Evolutionary conservation across 129 eudicot species (phyloP), one percentile per base, ranked within the genome.

Genomic region (Flaveria ramosissima): DNA sequence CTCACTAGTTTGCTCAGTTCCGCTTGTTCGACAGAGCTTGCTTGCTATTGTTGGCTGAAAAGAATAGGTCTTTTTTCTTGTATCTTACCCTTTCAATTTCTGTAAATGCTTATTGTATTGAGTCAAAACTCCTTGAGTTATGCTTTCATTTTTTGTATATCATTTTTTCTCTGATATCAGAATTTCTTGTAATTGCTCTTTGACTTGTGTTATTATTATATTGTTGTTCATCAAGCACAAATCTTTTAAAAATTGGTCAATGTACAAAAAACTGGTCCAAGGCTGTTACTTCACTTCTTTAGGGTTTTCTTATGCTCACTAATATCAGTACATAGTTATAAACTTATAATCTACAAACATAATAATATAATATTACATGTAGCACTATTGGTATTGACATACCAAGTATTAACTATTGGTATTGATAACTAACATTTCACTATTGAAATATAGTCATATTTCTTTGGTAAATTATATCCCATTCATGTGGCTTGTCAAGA

Each of bases 11-110:
- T 95, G 99, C 83, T 95, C 99, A 6, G 80, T 95, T 72, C 99
- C 99, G 8, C 85, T 75, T 48, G 94, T 95, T 63, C 85, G 97
- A 80, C 96, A 95, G 75, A 95, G 99, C 86, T 85, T 95, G 86
- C 91, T 95, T 23, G 94, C 99, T 17, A 81, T 95, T 19, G 80
- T 91, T 77, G 99, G 99, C 82, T 95, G 87, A 84, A 81, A 79
- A 24, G 59, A 26, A 23, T 59, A 32, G 11, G 68, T 10, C 32
- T 1, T 14, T 78, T 45, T 19, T 42, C 52, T 65, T 20, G 62
- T 43, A 62, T 62, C 64, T 46, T 62, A 7, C 20, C 7, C 43
- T 27, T 43, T 78, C 39, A 13, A 52, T 53, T 67, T 53, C 42
- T 59, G 75, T 80, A 67, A 73, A 74, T 73, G 71, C 61, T 78